A percentile compares a stretch with the other conserved stretches of the same genome.
These are phyloP conservation scores for Globisporangium paddicum DNA, from an alignment of 352 stramenopile genomes.

Conservation along the genomic window DNA sequence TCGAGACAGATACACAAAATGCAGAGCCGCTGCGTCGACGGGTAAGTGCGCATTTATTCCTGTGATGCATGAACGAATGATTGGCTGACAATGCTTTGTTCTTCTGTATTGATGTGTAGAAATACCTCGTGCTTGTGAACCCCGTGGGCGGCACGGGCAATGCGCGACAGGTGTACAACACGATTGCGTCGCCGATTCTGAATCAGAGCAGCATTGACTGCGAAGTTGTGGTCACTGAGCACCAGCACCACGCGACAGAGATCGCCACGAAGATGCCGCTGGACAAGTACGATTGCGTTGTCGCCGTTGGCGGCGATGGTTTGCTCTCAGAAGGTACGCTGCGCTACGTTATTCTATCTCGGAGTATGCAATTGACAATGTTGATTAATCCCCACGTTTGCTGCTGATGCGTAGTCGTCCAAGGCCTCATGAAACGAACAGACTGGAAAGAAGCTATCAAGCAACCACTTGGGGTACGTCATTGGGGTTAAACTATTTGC, in stretches of 20 bases:
- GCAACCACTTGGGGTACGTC: constrained; percentile 44
- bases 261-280: constrained; percentile 36
- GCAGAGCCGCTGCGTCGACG: constrained; percentile 18
- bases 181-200: constrained; percentile 46
- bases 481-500: neutral
- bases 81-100: constrained; percentile 24
- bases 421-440: constrained; percentile 61
- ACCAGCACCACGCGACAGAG: constrained; percentile 55
- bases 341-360: neutral
- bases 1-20: neutral
- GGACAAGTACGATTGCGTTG: constrained; percentile 57
- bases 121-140: constrained; percentile 51
- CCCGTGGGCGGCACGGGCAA: constrained; percentile 51
- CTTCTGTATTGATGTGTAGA: neutral
- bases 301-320: constrained; percentile 62
- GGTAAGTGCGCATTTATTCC: constrained; percentile 20
- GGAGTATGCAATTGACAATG: neutral
- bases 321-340: constrained; percentile 61
- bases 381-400: neutral
- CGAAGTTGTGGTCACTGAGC: constrained; percentile 45
- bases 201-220: constrained; percentile 50
- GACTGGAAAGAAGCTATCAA: constrained; percentile 58
- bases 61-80: neutral
- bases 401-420: constrained; percentile 37
- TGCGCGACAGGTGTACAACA: constrained; percentile 45